Evolutionary conservation across 257 asterid species (phyloP).

Genomic region (Oldenlandia corymbosa): DNA sequence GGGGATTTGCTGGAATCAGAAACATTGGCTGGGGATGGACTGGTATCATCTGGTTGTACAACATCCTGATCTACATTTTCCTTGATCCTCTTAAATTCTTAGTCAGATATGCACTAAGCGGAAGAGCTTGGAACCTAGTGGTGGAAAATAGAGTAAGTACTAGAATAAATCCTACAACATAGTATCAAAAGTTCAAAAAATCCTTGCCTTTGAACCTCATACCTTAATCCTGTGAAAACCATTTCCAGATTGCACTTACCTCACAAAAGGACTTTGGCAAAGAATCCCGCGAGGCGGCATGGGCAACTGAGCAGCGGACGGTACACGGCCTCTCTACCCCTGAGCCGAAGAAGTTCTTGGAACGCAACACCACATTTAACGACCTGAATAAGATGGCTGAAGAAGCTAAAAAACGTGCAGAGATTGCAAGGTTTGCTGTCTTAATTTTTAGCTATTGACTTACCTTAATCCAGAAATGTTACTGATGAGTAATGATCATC

Average conservation of each 20-base stretch:
- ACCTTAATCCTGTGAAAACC: neutral
- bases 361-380: conserved; percentile 24
- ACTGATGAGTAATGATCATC: neutral
- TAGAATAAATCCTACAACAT: neutral
- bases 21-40: conserved; percentile 55
- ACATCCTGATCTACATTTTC: conserved; percentile 26
- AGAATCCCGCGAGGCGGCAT: conserved; percentile 35
- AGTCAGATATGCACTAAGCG: conserved; percentile 48
- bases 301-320: conserved; percentile 45
- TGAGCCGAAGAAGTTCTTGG: conserved; percentile 19
- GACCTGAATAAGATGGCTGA: conserved; percentile 49
- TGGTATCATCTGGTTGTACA: conserved; percentile 49
- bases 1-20: conserved; percentile 39
- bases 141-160: conserved; percentile 40
- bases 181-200: neutral
- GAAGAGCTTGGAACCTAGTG: conserved; percentile 45
- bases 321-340: conserved; percentile 37
- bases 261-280: conserved; percentile 40
- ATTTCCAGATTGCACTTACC: conserved; percentile 41
- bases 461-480: neutral
- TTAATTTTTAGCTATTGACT: neutral
- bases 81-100: conserved; percentile 45
- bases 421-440: conserved; percentile 38
- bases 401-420: conserved; percentile 51
- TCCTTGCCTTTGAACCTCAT: neutral